Base-by-base conservation (phyloP, 2,329 filamentous ascomycete species). In the Zymoseptoria passerinii region DNA sequence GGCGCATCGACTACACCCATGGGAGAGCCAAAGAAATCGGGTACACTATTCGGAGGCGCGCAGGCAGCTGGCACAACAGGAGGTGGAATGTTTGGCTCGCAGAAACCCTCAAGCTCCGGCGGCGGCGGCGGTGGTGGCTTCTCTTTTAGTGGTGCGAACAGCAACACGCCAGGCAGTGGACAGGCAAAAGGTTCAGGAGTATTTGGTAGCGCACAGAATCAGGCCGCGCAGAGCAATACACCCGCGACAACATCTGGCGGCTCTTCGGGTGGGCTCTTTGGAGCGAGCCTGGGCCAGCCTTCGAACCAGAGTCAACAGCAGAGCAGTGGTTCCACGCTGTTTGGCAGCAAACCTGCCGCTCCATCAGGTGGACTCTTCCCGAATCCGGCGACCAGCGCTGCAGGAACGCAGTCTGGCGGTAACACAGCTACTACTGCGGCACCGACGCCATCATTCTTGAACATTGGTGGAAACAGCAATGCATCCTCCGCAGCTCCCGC, bases 11-110 rank as follows among this genome's bases (percentile, higher is more conserved):
- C 63, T 7, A 65, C 63, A 16, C 63, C 63, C 10, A 60, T 60
- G 28, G 63, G 63, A 28, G 63, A 65, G 50, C 63, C 63, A 3
- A 65, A 65, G 55, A 60, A 61, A 50, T 58, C 61, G 8, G 53
- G 50, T n/a, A 53, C 28, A 28, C 8, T 55, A 13, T 55, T 58
- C 10, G 57, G 57, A 28, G 58, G n/a, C 55, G 56, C 28, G 51
- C 29, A n/a, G 55, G 55, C 48, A 51, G 52, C 50, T 52, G n/a
- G 23, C 19, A 28, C 35, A 52, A 18, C 44, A 18, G 52, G 58
- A 20, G 51, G 59, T 50, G 57, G 60, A 2, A 48, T 63, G 13
- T 65, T 65, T 40, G 58, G 58, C 28, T 18, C 57, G 28, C 27
- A 49, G 40, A 23, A 51, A 19, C 49, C 57, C 27, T n/a, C 40